Evolutionary conservation across 2,329 filamentous ascomycete genomes (phyloP), one percentile per base, ranked within the genome.

Genomic region (Monosporascus sp.): DNA sequence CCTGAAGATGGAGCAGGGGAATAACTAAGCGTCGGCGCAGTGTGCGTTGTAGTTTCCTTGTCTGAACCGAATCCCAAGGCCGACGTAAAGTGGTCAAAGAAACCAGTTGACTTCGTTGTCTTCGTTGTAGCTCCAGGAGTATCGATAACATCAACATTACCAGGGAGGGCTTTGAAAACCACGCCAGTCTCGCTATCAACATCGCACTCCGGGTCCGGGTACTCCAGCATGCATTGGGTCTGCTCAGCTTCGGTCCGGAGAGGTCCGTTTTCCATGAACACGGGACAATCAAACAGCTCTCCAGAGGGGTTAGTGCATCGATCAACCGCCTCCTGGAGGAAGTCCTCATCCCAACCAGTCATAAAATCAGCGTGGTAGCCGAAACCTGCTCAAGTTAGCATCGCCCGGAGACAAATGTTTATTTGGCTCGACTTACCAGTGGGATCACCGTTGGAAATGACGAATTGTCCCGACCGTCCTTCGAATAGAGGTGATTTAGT

Each of bases 321-420:
- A 47, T 91, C 69, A 56, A 92, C 76, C n/a, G 89, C 90, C 6
- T 78, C 49, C 68, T 91, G 83, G 37, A 94, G 78, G 69, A 90
- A 84, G 3, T 75, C 72, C 8, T 72, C 64, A 2, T 91, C 80
- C 90, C 90, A 95, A 27, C 88, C 90, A 65, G 80, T 85, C 62
- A 91, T 84, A 71, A 93, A 92, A 65, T 95, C 90, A 48, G 79
- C 90, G 65, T 94, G 83, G 67, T 90, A 90, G 37, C 88, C 86
- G 60, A 78, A 88, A 47, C 89, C 86, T 50, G 3, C 44, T 5
- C 3, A 47, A 3, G 48, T 60, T 58, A 60, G 60, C 55, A 50
- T 37, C 2, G 58, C 36, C n/a, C 24, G 2, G 15, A 20, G 25
- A 34, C 36, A 49, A 8, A 36, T 15, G 31, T 42, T 14, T 22